A percentile compares a stretch with the other conserved stretches of the same genome.
These are phyloP conservation scores for Lactarius vividus DNA, from an alignment of 768 basidiomycete genomes.

Conservation along the genomic window DNA sequence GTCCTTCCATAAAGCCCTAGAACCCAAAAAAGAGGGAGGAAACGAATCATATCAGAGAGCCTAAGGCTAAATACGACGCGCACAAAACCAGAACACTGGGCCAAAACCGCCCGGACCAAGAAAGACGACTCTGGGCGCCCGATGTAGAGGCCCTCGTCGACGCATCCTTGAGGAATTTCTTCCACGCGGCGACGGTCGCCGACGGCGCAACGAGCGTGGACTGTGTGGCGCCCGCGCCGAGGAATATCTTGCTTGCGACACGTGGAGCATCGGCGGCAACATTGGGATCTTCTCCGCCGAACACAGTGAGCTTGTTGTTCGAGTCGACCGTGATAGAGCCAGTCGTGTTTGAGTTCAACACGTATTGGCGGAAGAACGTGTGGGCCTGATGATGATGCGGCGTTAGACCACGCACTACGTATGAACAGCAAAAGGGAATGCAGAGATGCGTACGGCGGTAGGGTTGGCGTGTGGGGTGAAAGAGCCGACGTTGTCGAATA, in stretches of 20 bases:
- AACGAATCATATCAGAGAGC: neutral
- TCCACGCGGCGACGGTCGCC: slow-evolving; percentile 37
- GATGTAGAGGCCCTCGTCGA: neutral
- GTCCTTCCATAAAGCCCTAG: neutral
- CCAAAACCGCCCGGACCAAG: neutral
- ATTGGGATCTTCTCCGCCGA: slow-evolving; percentile 51
- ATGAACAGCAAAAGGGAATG: slow-evolving; percentile 19
- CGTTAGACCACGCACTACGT: neutral
- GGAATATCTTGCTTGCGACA: slow-evolving; percentile 55
- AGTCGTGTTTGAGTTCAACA: slow-evolving; percentile 59
- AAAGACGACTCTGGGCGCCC: neutral
- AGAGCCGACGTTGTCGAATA: slow-evolving; percentile 42
- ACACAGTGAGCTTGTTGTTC: slow-evolving; percentile 34
- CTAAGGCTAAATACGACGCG: neutral
- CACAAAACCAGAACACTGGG: neutral
- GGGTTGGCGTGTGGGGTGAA: slow-evolving; percentile 41
- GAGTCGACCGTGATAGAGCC: slow-evolving; percentile 47
- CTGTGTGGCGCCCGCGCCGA: slow-evolving; percentile 41
- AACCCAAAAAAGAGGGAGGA: neutral
- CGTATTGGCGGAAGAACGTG: slow-evolving; percentile 62
- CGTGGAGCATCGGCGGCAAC: slow-evolving; percentile 48
- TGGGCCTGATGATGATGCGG: slow-evolving; percentile 44
- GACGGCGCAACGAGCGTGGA: slow-evolving; percentile 31
- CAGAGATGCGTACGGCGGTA: slow-evolving; percentile 48
- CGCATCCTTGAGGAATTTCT: slow-evolving; percentile 31